Evolutionary conservation across 106 monocot genomes (phyloP), one percentile per base, ranked within the genome.

Genomic region (Dendrobium officinale): DNA sequence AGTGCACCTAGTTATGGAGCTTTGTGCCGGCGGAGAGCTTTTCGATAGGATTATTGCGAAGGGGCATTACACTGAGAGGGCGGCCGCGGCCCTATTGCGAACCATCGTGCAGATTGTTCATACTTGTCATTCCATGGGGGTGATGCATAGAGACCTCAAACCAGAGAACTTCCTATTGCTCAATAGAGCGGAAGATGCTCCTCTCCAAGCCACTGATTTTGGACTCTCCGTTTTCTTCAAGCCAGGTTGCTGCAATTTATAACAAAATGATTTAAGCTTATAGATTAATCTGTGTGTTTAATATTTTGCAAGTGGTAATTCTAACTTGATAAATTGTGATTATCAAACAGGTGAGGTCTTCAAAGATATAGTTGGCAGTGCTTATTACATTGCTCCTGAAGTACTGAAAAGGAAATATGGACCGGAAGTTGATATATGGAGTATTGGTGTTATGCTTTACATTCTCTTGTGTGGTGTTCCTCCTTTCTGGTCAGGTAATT

Each of bases 201-300:
- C 91, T 6, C 74, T 91, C 76, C 85, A 88, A 75, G 86, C 85
- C 0, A 91, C 91, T 4, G 91, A 91, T 77, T 91, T 91, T 48
- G 91, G 91, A 40, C 86, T 91, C 47, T 91, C 91, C 0, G 88
- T 88, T 43, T 91, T 91, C 83, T 91, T 86, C 86, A 91, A 91
- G 84, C 81, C 88, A 91, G 91, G 91, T 88, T 80, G 11, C 55
- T 44, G 54, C 9, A 33, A 66, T 72, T 72, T 4, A 29, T 72
- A 27, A 4, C 51, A 15, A 51, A 51, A 13, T 11, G 16, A 10
- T 51, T 15, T 13, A 48, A 51, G 0, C 51, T 51, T 51, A 37
- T 37, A 51, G 51, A 51, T 51, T 51, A 11, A 13, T 15, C 15
- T 37, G 0, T 37, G 1, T 37, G 51, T 13, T 51, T 48, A 48